Percentiles rank a stretch among this genome's conserved stretches.
phyloP scores from a whole-genome alignment of 1,139 yeast genomes.

The Scheffersomyces lignicola region DNA sequence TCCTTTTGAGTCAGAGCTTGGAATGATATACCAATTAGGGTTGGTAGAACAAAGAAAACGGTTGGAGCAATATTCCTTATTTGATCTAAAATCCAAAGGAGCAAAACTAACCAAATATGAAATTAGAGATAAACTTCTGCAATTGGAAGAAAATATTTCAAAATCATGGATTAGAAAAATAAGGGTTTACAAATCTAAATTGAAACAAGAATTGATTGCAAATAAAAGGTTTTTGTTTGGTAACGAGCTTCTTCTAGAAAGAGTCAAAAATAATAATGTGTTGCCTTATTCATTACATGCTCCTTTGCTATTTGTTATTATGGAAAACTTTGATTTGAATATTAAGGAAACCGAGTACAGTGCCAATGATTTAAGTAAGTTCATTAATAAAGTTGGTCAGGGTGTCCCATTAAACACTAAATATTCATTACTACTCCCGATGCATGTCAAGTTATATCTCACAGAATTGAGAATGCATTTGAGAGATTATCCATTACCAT shows the following conservation, averaged over 20 bases:
- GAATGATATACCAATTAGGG: slow-evolving; percentile 77
- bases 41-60: slow-evolving; percentile 67
- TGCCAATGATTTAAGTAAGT: slow-evolving; percentile 53
- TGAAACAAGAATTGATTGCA: slow-evolving; percentile 48
- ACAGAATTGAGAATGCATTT: slow-evolving; percentile 55
- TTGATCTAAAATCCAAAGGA: slow-evolving; percentile 34
- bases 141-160: slow-evolving; percentile 22
- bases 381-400: slow-evolving; percentile 72
- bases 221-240: slow-evolving; percentile 54
- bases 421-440: slow-evolving; percentile 71
- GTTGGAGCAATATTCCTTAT: slow-evolving; percentile 53
- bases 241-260: slow-evolving; percentile 43
- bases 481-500: slow-evolving; percentile 71
- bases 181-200: slow-evolving; percentile 39
- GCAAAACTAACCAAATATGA: slow-evolving; percentile 7
- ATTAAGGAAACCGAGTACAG: slow-evolving; percentile 59
- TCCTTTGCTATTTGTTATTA: slow-evolving; percentile 58
- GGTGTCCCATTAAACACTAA: slow-evolving; percentile 72
- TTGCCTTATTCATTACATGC: slow-evolving; percentile 62
- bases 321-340: slow-evolving; percentile 58
- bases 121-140: slow-evolving; percentile 12
- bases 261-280: slow-evolving; percentile 50
- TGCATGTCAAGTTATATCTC: slow-evolving; percentile 47
- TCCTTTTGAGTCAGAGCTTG: slow-evolving; percentile 79
- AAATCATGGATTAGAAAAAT: slow-evolving; percentile 53